Evolutionary conservation across 2,329 filamentous ascomycete genomes (phyloP).

Genomic region (Escovopsis sp.): DNA sequence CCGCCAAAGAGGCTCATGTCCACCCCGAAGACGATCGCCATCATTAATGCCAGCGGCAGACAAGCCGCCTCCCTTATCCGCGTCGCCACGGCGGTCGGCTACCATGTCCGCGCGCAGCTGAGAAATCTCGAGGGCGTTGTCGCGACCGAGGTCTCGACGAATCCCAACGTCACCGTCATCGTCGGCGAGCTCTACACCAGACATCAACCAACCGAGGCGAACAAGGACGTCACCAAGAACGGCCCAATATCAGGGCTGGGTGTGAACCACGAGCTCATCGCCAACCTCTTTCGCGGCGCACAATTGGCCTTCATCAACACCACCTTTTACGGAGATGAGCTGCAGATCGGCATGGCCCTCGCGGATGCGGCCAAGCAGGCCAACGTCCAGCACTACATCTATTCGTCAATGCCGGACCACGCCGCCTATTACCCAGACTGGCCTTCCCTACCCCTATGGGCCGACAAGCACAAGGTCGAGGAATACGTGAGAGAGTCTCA

Average conservation of each 20-base stretch:
- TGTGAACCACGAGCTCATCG: constrained; percentile 59
- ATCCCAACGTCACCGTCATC: constrained; percentile 60
- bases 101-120: constrained; percentile 83
- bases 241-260: constrained; percentile 47
- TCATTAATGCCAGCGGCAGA: constrained; percentile 90
- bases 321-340: constrained; percentile 90
- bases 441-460: constrained; percentile 81
- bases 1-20: constrained; percentile 45
- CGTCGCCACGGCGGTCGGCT: constrained; percentile 85
- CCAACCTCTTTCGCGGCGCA: constrained; percentile 65
- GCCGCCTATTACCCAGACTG: constrained; percentile 60
- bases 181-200: constrained; percentile 49
- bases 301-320: constrained; percentile 96
- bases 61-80: constrained; percentile 93
- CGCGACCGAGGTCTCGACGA: constrained; percentile 66
- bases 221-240: constrained; percentile 52
- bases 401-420: constrained; percentile 95
- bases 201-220: constrained; percentile 33
- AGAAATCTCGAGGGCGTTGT: constrained; percentile 77
- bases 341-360: constrained; percentile 73
- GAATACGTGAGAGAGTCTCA: constrained; percentile 75
- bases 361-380: constrained; percentile 79
- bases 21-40: constrained; percentile 66
- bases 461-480: constrained; percentile 82
- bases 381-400: constrained; percentile 81